These are phyloP conservation scores for Chrysoporthe austroafricana DNA, from an alignment of 2,329 filamentous ascomycete genomes.

Conservation along the genomic window DNA sequence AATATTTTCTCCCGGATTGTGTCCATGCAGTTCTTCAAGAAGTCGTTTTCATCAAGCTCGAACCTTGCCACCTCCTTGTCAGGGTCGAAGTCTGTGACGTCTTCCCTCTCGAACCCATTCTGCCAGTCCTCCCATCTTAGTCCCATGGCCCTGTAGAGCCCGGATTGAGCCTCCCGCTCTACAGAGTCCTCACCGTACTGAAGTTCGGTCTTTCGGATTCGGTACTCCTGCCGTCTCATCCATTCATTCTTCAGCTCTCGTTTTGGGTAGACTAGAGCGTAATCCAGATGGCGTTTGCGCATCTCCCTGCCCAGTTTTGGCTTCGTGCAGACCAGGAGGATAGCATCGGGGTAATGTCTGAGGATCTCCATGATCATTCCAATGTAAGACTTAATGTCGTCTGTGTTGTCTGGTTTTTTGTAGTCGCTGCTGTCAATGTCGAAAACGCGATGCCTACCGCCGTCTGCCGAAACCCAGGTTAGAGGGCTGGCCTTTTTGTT, in stretches of 20 bases:
- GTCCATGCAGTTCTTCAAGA: background rate
- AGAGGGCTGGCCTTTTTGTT: background rate
- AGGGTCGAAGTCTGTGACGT: background rate
- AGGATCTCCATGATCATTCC: background rate
- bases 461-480: background rate
- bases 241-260: background rate
- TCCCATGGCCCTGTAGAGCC: background rate
- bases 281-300: background rate
- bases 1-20: background rate
- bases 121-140: background rate
- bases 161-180: background rate
- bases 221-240: background rate
- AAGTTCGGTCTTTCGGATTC: background rate
- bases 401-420: background rate
- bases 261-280: conserved; percentile 1
- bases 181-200: background rate
- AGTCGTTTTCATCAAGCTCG: background rate
- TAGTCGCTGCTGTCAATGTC: conserved; percentile 2
- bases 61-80: conserved; percentile 2
- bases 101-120: background rate
- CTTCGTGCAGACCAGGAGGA: background rate
- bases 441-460: background rate
- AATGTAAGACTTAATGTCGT: background rate
- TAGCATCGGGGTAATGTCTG: background rate
- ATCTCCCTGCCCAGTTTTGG: background rate